These are phyloP conservation scores for Yamadazyma dushanensis DNA, from an alignment of 1,139 yeast genomes.

Conservation along the genomic window DNA sequence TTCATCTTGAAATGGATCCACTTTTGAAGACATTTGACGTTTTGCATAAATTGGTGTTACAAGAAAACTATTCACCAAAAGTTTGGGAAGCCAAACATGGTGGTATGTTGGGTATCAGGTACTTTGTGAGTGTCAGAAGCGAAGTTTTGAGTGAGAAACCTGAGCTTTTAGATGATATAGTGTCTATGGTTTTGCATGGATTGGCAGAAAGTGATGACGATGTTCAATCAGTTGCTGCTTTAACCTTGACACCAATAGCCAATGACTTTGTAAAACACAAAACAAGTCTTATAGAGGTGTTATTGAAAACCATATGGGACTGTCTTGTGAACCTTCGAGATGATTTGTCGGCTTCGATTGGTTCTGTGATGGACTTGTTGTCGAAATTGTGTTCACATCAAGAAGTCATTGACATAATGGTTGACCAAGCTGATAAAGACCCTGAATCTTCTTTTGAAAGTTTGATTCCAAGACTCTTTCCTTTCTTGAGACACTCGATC, in stretches of 20 bases:
- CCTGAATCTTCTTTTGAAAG: conserved; percentile 59
- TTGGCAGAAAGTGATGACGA: conserved; percentile 86
- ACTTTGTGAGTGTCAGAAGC: conserved; percentile 87
- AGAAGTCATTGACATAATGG: conserved; percentile 72
- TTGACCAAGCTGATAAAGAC: conserved; percentile 56
- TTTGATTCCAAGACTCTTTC: conserved; percentile 88
- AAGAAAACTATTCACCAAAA: conserved; percentile 42
- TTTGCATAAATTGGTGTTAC: conserved; percentile 70
- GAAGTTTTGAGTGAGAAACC: conserved; percentile 65
- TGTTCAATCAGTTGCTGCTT: conserved; percentile 96
- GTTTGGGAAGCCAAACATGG: conserved; percentile 99
- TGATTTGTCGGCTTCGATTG: conserved; percentile 91
- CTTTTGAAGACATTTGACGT: conserved; percentile 64
- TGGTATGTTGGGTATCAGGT: conserved; percentile 91
- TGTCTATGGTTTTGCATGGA: conserved; percentile 86
- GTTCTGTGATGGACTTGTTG: conserved; percentile 91
- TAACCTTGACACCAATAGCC: conserved; percentile 88
- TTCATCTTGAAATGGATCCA: conserved; percentile 60
- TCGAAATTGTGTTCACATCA: conserved; percentile 85
- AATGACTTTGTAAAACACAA: conserved; percentile 73
- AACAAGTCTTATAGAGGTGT: conserved; percentile 57
- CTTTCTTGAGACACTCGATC: conserved; percentile 91
- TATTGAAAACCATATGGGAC: conserved; percentile 83
- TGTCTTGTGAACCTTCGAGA: conserved; percentile 83
- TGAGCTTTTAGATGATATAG: conserved; percentile 66